Evolutionary conservation across 192 early-diverging fungal species (phyloP).

Genomic region (Podila verticillata): DNA sequence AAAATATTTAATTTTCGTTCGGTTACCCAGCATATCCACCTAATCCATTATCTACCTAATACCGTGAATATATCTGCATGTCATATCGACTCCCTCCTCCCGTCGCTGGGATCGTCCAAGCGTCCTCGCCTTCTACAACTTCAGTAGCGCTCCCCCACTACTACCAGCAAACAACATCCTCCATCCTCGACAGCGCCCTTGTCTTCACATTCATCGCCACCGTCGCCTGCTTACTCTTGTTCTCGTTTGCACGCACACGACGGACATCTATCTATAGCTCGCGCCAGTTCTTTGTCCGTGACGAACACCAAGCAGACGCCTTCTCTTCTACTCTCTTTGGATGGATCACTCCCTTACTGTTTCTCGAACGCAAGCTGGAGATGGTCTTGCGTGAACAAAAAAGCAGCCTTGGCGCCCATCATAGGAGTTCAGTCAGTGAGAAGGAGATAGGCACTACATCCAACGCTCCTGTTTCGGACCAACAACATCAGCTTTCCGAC

Average conservation of each 20-base stretch:
- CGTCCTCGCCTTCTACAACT: no score
- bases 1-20: no score
- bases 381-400: not conserved
- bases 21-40: no score
- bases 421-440: not conserved
- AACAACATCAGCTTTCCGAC: no score
- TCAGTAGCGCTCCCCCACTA: not conserved
- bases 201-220: not conserved
- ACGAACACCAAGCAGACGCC: constrained; percentile 11
- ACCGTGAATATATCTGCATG: no score
- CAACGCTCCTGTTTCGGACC: no score
- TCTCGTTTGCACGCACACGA: constrained; percentile 14
- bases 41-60: no score
- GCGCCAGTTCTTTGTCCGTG: constrained; percentile 20
- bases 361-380: constrained; percentile 6
- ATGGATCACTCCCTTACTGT: constrained; percentile 9
- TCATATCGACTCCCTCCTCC: no score
- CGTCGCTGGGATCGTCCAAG: no score
- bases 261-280: constrained; percentile 15
- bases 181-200: constrained; percentile 4
- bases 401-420: not conserved
- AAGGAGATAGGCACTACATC: no score
- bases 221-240: not conserved
- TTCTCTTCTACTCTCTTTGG: constrained; percentile 2
- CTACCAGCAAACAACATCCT: constrained; percentile 23